Base-by-base conservation (phyloP, 768 basidiomycete species). In the Leccinum subgranulosum region DNA sequence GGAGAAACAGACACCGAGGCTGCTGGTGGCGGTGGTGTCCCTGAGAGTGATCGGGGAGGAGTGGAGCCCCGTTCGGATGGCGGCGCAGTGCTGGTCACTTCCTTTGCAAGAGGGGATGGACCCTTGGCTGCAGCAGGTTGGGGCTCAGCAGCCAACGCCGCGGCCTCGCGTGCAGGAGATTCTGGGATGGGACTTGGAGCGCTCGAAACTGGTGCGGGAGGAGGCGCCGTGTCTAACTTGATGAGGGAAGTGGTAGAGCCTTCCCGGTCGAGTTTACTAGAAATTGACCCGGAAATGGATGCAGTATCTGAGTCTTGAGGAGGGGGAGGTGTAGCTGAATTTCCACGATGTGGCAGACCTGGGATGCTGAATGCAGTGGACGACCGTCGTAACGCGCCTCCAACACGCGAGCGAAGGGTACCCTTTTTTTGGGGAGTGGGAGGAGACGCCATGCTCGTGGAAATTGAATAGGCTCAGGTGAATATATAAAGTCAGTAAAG, bases 101-200 rank as follows among this genome's bases (percentile, higher is more conserved):
- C 64, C 41, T 67, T 75, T 34, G 72, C 67, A 28, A 81, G 74
- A 25, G 81, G 80, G 23, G 84, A 81, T 28, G 75, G 76, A 0
- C 71, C 78, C 36, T 70, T 70, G 23, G 65, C 60, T 14, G 58
- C 55, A 9, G 64, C 55, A 21, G 66, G 61, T 17, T 56, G 57
- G 8, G 66, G 62, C 29, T 73, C 74, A 9, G 73, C 65, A 14
- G 71, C 69, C 29, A 74, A 59, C 3, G 74, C 79, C 14, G 77
- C 81, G 9, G 76, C 79, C 63, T 86, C 84, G 25, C 85, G 79
- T 8, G 78, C 79, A 28, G 87, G 86, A 3, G 85, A 88, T 66
- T 90, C 88, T 1, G 82, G 77, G 57, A 90, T 88, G 3, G 88
- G 86, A 59, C 84, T 86, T 11, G 86, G 85, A 12, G 75, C 66